Conservation (phyloP, 495 filamentous ascomycete species). For the Filosporella fistucella region DNA sequence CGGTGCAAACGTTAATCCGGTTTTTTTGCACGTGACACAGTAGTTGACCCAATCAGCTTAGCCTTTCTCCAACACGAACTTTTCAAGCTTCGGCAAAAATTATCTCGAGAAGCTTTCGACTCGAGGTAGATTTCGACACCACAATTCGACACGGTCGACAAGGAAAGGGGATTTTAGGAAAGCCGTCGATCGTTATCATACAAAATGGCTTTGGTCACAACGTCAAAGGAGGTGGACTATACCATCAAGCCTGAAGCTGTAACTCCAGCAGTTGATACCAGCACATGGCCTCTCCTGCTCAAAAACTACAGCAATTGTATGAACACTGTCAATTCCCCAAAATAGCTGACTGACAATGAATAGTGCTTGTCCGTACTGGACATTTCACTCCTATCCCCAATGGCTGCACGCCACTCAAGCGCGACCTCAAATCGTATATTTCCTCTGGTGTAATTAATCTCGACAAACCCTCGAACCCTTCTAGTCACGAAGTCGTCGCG, state of each 20-base stretch:
- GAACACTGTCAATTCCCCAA: constrained; percentile 24
- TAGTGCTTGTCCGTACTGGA: constrained; percentile 80
- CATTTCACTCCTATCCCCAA: constrained; percentile 93
- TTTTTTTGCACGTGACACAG: not conserved
- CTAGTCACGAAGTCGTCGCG: constrained; percentile 95
- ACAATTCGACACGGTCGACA: constrained; percentile 8
- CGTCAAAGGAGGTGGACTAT: constrained; percentile 61
- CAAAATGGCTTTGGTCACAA: constrained; percentile 55
- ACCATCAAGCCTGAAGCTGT: constrained; percentile 81
- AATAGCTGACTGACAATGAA: constrained; percentile 6
- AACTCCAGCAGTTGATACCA: constrained; percentile 67
- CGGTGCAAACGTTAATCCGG: no score
- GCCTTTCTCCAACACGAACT: no score
- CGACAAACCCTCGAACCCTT: constrained; percentile 97
- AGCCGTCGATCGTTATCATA: constrained; percentile 11
- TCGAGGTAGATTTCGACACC: constrained; percentile 17
- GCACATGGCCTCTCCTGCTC: constrained; percentile 81
- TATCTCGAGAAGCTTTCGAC: constrained; percentile 10
- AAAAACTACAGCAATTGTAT: constrained; percentile 85
- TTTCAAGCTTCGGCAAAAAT: constrained; percentile 17
- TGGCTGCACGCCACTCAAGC: constrained; percentile 79
- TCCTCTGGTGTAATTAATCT: constrained; percentile 96
- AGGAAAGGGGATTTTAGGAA: constrained; percentile 14
- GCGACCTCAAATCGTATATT: constrained; percentile 93
- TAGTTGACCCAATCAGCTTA: constrained; percentile 17